Conservation (phyloP, 164 flowering plant genomes). For the Macadamia integrifolia region DNA sequence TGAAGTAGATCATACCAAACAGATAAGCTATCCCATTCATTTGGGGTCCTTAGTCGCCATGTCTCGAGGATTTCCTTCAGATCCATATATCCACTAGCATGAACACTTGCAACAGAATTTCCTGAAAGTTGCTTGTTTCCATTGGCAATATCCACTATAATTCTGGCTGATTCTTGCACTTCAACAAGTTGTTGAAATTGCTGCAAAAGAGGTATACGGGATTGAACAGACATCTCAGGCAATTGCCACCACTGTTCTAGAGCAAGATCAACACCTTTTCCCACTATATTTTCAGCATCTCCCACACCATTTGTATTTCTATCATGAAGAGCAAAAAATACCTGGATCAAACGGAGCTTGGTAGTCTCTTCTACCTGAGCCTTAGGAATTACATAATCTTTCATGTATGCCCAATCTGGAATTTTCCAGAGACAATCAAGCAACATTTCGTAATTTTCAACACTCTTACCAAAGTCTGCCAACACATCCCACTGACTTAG, state of each 20-base stretch:
- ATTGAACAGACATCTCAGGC: constrained; percentile 90
- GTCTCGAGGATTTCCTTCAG: constrained; percentile 97
- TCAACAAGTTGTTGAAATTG: constrained; percentile 92
- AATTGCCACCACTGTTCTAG: constrained; percentile 95
- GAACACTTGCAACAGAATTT: constrained; percentile 52
- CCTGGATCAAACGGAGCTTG: constrained; percentile 71
- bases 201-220: constrained; percentile 82
- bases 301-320: constrained; percentile 71
- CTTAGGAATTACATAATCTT: constrained; percentile 78
- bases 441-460: constrained; percentile 79
- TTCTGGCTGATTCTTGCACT: constrained; percentile 85
- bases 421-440: constrained; percentile 86
- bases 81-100: constrained; percentile 78
- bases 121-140: constrained; percentile 77
- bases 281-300: constrained; percentile 85
- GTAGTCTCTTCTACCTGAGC: constrained; percentile 92
- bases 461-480: constrained; percentile 73
- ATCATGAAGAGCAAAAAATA: constrained; percentile 89
- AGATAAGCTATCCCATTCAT: constrained; percentile 96
- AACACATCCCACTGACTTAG: constrained; percentile 94
- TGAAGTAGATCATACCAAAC: constrained; percentile 98
- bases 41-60: constrained; percentile 96
- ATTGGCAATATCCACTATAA: constrained; percentile 78
- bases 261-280: constrained; percentile 88
- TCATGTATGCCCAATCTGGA: constrained; percentile 86